Base-by-base conservation (phyloP, 75 land plant genomes). In the Cupressus sempervirens region DNA sequence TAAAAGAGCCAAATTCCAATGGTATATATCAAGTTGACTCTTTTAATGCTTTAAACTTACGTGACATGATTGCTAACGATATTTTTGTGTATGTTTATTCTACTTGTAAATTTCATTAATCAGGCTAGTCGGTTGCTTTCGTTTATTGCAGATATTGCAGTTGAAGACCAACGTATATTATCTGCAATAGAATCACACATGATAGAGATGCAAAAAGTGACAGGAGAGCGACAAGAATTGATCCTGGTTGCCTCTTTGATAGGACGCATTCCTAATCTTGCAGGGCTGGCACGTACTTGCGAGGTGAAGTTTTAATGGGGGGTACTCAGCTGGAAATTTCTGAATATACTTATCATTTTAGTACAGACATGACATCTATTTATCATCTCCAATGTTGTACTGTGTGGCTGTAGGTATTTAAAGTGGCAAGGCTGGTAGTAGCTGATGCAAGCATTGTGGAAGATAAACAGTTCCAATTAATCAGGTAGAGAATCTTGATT, bases 211-310 rank as follows among this genome's bases (percentile, higher is more conserved):
- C 90, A 87, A 53, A 91, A 43, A 83, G 68, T 90, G 74, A 91
- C 84, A 81, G 90, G 89, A 32, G 87, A 86, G 79, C 88, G 93
- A 45, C 99, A 96, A 80, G 88, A 93, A 29, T 52, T 98, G 67
- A 92, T 98, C 74, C 89, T 98, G 80, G 93, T 98, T 16, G 99
- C 99, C 54, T 94, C 96, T 84, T 86, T 94, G 65, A 46, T 93
- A 83, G 98, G 91, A 45, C 94, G 98, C 53, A 92, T 94, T 83
- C 98, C 98, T 52, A 96, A 94, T 84, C 92, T 98, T 86, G 96
- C 99, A 85, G 98, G 98, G n/a, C 85, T 98, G 53, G 96, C 96
- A 52, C 88, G 99, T 74, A 96, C 99, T 35, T 98, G 99, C 89
- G 99, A 96, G 96, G 99, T 96, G 53, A 76, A 88, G 45, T 83